Evolutionary conservation across 257 asterid genomes (phyloP), one percentile per base, ranked within the genome.

Genomic region (Forsythia viridissima): DNA sequence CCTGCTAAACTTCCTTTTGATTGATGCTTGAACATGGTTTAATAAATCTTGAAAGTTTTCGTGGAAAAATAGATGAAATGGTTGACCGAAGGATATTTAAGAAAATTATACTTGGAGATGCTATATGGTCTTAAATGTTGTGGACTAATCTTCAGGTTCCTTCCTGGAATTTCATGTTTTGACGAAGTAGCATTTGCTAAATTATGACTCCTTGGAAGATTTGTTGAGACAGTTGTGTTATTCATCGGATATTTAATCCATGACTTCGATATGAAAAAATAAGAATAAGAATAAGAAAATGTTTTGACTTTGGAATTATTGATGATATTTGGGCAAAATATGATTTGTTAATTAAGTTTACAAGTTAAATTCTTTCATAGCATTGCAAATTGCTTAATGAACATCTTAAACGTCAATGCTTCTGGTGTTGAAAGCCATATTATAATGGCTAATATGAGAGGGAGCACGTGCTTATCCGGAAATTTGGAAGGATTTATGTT

Each of bases 391-490:
- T 63, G 39, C 70, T 63, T 4, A 3, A 4, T 63, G 70, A 63
- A 21, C 38, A 21, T 21, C 15, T 20, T 30, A 13, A 24, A 59
- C 51, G 83, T 82, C 85, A 76, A 82, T n/a, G 51, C 10, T 55
- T 15, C 6, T 48, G 10, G 11, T 63, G 37, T 70, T 38, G 20
- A 21, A 72, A 20, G 4, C 11, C 39, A 66, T 77, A 39, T 65
- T 70, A 34, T 72, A 70, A 41, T 51, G 74, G 42, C 59, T 36
- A 46, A 41, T 74, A 55, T 70, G 67, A 72, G 76, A 52, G 34
- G 73, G 66, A 55, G 24, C 84, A 80, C 84, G 82, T 80, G 85
- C 16, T 72, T 11, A 38, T 70, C 63, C 71, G 78, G 67, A 75
- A 61, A 24, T 42, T 68, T 74, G 40, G 36, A 73, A 75, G 76